Base-by-base conservation (phyloP, 257 asterid genomes). In the Plectranthus barbatus region DNA sequence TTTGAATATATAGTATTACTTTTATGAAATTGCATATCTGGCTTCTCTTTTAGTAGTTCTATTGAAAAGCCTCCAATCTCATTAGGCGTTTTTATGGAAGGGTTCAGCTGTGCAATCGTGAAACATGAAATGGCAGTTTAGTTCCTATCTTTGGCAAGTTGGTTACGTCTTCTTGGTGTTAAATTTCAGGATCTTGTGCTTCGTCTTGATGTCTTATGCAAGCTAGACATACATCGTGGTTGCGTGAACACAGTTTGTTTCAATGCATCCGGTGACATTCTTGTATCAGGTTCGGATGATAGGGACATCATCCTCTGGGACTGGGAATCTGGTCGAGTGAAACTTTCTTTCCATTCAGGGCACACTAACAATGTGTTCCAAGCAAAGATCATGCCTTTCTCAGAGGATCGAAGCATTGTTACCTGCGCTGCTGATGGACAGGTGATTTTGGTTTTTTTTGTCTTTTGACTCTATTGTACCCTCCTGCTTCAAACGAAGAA, bases 361-460 rank as follows among this genome's bases (percentile, higher is more conserved):
- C 97, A 92, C 62, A 68, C 68, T 57, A 83, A 85, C 82, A 92
- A 86, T 78, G 85, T 86, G 37, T 92, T 92, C 65, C 97, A 92
- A 72, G 99, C 99, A 55, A 92, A 86, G 73, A 29, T 86, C 60
- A 88, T 91, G 92, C 96, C 96, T 52, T 83, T 69, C 81, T 68
- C 90, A 1, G 87, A 82, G n/a, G 98, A 88, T 67, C 83, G 81
- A 50, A 86, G 84, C 78, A 80, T 91, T 69, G 97, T 86, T 55
- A 91, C 95, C 5, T 88, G 93, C 37, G 95, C 93, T 67, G 98
- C 98, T 71, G 98, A 91, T 73, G 98, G 98, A 47, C 92, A 88
- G 98, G 98, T 91, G n/a, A 57, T 52, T 13, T 47, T 37, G 12
- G 44, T 37, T 9, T 55, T 6, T 13, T 53, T 71, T 12, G 4